Base-by-base conservation (phyloP, 2,329 filamentous ascomycete species). In the Fusarium sp. region DNA sequence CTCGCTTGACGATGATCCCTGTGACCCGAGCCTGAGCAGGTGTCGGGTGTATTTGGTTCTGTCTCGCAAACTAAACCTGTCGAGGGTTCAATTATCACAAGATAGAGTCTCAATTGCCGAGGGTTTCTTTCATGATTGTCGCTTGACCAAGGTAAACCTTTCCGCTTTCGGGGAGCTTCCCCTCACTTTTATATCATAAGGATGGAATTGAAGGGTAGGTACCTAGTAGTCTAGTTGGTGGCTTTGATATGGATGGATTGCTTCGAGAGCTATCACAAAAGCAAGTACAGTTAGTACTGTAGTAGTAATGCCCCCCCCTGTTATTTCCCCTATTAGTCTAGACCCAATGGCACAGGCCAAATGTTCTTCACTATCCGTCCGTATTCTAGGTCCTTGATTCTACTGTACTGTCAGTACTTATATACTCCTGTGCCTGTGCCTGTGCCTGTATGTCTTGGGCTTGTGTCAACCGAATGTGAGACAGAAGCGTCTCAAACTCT, bases 381-480 rank as follows among this genome's bases (percentile, higher is more conserved):
- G 34, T 37, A 28, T 28, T 28, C 28, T 28, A 28, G 31, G 31
- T 34, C 31, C 31, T 34, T 34, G 31, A 34, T 34, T 16, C 31
- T 34, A 31, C 9, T 28, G 12, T 30, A 30, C 28, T 30, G 28
- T 30, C 12, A 4, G 34, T 62, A 41, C 51, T 64, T 58, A 64
- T 46, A 55, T 43, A 51, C 21, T n/a, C 31, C 9, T 41, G 31
- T 28, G 28, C 31, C 18, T 51, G 31, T 51, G 48, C n/a, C 48
- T 64, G 57, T 51, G 48, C n/a, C 48, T 65, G 57, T 49, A 65
- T 66, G 63, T 61, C 56, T 60, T 66, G 62, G 49, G 37, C 55
- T 68, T 68, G 64, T 70, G 67, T 61, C 53, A 59, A 46, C 45
- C 58, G 45, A 65, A 60, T 64, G 67, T 70, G 58, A 70, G 67